phyloP scores from a whole-genome alignment of 768 basidiomycete species.

The Gloeostereum incarnatum region DNA sequence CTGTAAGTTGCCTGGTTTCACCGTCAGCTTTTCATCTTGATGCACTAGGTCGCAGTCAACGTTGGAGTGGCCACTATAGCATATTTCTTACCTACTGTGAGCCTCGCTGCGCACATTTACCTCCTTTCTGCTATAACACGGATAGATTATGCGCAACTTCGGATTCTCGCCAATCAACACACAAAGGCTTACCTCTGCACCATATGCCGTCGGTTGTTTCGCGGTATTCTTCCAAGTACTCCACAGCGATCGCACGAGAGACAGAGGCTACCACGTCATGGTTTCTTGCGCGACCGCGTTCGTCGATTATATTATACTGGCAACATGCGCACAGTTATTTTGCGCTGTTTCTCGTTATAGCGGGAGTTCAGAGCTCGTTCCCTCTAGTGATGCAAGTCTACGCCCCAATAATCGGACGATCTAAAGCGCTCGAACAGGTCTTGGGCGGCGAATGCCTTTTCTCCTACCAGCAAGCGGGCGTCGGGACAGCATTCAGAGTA shows the following conservation, averaged over 20 bases:
- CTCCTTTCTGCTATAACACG: too few species aligned
- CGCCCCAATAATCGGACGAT: background rate
- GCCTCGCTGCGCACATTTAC: background rate
- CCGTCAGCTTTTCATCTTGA: background rate
- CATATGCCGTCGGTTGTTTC: conserved; percentile 48
- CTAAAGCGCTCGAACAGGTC: conserved; percentile 16
- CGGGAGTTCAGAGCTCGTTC: conserved; percentile 45
- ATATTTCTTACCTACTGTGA: conserved; percentile 46
- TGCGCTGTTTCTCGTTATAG: conserved; percentile 46
- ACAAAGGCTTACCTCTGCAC: conserved; percentile 49
- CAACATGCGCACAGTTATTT: conserved; percentile 43
- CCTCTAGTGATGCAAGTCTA: conserved; percentile 45
- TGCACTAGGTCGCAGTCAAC: conserved; percentile 29
- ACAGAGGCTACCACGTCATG: conserved; percentile 51
- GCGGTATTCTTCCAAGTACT: conserved; percentile 44
- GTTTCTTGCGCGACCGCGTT: conserved; percentile 32
- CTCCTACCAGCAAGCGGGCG: conserved; percentile 54
- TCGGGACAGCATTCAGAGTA: conserved; percentile 51
- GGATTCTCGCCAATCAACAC: conserved; percentile 49
- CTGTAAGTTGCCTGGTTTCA: conserved; percentile 22
- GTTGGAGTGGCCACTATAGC: conserved; percentile 47
- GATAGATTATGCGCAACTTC: conserved; percentile 43
- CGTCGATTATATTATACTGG: conserved; percentile 46
- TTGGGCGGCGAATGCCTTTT: conserved; percentile 51
- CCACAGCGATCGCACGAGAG: conserved; percentile 44